Evolutionary conservation across 164 flowering plant species (phyloP).

Genomic region (Vitis vinifera): DNA sequence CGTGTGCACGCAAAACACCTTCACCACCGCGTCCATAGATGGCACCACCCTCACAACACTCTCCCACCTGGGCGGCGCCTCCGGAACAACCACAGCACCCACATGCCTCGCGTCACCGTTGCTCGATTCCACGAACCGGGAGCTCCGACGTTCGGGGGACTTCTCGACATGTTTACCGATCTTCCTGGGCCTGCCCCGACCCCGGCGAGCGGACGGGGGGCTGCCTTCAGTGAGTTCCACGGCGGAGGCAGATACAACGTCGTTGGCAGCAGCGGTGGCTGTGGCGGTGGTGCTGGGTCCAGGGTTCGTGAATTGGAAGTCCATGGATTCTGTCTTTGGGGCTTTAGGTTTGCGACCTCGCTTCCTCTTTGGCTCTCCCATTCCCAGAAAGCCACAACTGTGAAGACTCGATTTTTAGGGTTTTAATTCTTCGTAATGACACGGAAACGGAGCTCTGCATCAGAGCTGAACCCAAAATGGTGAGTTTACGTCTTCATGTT

Average conservation of each 20-base stretch:
- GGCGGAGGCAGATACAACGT: constrained; percentile 3
- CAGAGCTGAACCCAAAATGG: too few relatives aligned
- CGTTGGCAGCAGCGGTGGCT: constrained; percentile 7
- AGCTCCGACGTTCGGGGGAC: constrained; percentile 15
- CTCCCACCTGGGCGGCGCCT: constrained; percentile 15
- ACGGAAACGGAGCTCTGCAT: not conserved
- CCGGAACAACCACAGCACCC: not conserved
- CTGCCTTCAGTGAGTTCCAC: not conserved
- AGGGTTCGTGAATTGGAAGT: not conserved
- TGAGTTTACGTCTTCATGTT: too few relatives aligned
- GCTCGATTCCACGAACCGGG: constrained; percentile 6
- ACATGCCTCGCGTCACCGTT: constrained; percentile 12
- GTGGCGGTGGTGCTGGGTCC: constrained; percentile 14
- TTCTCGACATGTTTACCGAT: not conserved
- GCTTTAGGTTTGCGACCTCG: constrained; percentile 15
- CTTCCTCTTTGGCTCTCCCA: constrained; percentile 12
- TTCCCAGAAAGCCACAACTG: not conserved
- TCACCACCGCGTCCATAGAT: constrained; percentile 94
- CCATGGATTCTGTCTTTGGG: constrained; percentile 15
- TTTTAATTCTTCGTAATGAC: not conserved
- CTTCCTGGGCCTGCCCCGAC: constrained; percentile 41
- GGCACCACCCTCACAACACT: constrained; percentile 53
- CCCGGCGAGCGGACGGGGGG: not conserved
- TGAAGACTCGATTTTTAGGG: not conserved
- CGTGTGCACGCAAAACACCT: constrained; percentile 96